Conservation (phyloP, 306 rosid species). For the Begonia peltatifolia region DNA sequence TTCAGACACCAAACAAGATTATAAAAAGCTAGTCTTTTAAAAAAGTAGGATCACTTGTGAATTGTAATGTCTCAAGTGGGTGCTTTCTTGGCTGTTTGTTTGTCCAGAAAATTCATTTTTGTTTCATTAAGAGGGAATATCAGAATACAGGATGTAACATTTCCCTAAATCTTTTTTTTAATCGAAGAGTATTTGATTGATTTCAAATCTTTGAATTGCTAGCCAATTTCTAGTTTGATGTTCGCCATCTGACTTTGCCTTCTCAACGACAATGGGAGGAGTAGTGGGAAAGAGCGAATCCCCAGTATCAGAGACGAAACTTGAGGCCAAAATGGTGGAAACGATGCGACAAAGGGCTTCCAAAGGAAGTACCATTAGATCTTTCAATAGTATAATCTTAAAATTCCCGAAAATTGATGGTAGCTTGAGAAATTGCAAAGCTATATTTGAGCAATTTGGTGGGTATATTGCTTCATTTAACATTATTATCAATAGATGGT, state of each 20-base stretch:
- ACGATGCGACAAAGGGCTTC: slow-evolving; percentile 53
- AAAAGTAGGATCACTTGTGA: no score
- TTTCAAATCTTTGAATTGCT: neutral
- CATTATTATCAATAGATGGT: no score
- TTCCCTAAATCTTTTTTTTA: no score
- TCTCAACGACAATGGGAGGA: slow-evolving; percentile 47
- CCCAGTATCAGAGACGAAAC: slow-evolving; percentile 42
- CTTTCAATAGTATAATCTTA: slow-evolving; percentile 72
- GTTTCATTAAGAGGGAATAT: no score
- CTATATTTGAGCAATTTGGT: slow-evolving; percentile 74
- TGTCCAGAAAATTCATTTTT: no score
- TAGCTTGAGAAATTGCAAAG: slow-evolving; percentile 72
- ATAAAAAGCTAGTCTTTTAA: no score
- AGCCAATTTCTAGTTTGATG: slow-evolving; percentile 11
- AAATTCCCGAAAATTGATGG: slow-evolving; percentile 88
- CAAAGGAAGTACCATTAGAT: slow-evolving; percentile 51
- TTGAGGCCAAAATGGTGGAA: slow-evolving; percentile 76
- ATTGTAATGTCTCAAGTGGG: no score
- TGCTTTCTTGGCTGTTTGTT: no score
- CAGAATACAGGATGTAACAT: no score
- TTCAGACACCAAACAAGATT: no score
- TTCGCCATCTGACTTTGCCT: slow-evolving; percentile 13
- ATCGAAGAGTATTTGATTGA: neutral
- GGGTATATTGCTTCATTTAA: slow-evolving; percentile 9
- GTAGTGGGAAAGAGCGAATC: slow-evolving; percentile 37